Evolutionary conservation across 352 stramenopile genomes (phyloP), one percentile per base, ranked within the genome.

Genomic region (Nothophytophthora sp.): DNA sequence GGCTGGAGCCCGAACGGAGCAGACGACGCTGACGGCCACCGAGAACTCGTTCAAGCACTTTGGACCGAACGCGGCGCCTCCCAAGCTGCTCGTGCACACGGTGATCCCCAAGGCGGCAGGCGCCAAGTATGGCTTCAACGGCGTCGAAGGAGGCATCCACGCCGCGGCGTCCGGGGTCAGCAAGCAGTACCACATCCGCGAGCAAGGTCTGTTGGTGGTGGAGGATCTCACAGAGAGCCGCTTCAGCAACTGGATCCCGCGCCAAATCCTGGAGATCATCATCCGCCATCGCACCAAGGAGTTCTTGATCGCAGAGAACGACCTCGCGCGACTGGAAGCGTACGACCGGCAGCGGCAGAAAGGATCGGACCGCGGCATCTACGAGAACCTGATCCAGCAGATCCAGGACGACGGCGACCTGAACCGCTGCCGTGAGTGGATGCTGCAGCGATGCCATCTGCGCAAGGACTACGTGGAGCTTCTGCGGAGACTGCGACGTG

Each of bases 341-440:
- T 92, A 86, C 47, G 85, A 95, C 41, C 67, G 65, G 1, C 73
- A 89, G 42, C 78, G 83, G 10, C 76, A 90, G 52, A 92, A 93
- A 54, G 82, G 81, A 3, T 87, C 76, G 1, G 81, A 91, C 36
- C 76, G 85, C 37, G 80, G 81, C 20, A 90, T 95, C 22, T 95
- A 95, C 52, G 85, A 92, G 60, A 95, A 95, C 51, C 50, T 95
- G 54, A 92, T 93, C 42, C 78, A 95, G 55, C 85, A 95, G 51
- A 95, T 95, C 36, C 85, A 95, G 51, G 81, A 92, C 36, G 85
- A 95, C 25, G 85, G 82, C 18, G 85, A 95, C 37, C 54, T 92
- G 27, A 88, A 78, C 34, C 82, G 81, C 7, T 95, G 85, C 46
- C 82, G 85, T 1, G 85, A 95, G 45, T 95, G 85, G 85, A 92